Base-by-base conservation (phyloP, 768 basidiomycete genomes). In the Antrodiella citrinella region DNA sequence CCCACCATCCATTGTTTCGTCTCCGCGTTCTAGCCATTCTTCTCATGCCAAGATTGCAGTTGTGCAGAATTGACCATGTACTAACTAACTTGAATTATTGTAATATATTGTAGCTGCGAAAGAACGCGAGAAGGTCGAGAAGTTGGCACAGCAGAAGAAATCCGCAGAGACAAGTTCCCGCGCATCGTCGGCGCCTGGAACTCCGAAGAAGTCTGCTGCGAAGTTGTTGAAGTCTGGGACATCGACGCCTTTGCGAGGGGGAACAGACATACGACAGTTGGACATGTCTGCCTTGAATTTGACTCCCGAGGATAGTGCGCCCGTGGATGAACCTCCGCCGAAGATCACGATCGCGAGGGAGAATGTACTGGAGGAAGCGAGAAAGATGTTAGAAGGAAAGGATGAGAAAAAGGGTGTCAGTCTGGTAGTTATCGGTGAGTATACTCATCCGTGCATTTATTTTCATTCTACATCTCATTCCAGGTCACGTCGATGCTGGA, bases 401-500 rank as follows among this genome's bases (percentile, higher is more conserved):
- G 72, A 72, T 35, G 72, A 68, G 43, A 91, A 82, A 66, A 85
- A 81, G 58, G 77, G 74, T 11, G 69, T 97, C 45, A 94, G 86
- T 64, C 69, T 99, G 57, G 86, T 98, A 22, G 91, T 99, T 42
- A 85, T 99, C 40, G 96, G 95, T 95, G 52, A 35, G 56, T 38
- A 23, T 25, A 15, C 35, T 38, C n/a, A n/a, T n/a, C n/a, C n/a
- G n/a, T n/a, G n/a, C n/a, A n/a, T n/a, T n/a, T n/a, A n/a, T n/a
- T n/a, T n/a, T n/a, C n/a, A n/a, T n/a, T n/a, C 15, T 15, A n/a
- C 52, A 11, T 45, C 53, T 47, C 26, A 21, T 46, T 21, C 19
- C 57, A 97, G 95, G 96, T 35, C 96, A 99, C 61, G 96, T 99
- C 53, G 96, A 99, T 68, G 96, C 96, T 15, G 96, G 96, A 21